A percentile compares a stretch with the other conserved stretches of the same genome.
Conservation (phyloP, 768 basidiomycete species). For the Suillus luteus region DNA sequence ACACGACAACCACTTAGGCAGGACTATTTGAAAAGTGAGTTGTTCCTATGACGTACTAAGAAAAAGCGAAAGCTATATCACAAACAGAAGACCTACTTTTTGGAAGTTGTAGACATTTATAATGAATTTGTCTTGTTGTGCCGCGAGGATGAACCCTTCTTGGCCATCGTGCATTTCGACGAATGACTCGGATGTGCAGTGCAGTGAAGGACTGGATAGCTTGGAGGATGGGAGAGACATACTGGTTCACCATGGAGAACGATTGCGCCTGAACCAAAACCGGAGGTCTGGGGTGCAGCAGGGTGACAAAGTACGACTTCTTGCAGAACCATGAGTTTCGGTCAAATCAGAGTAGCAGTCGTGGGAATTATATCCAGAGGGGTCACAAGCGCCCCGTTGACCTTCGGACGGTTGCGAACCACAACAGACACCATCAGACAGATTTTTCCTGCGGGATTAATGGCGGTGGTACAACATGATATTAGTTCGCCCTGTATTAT, state of each 20-base stretch:
- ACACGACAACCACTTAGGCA: conserved; percentile 88
- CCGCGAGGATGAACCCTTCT: conserved; percentile 79
- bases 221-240: conserved; percentile 83
- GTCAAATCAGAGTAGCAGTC: not conserved
- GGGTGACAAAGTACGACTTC: conserved; percentile 71
- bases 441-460: no score
- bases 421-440: no score
- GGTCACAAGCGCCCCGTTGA: no score
- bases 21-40: conserved; percentile 72
- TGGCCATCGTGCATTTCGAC: conserved; percentile 67
- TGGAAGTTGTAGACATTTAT: conserved; percentile 92
- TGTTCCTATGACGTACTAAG: conserved; percentile 66
- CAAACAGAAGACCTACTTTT: conserved; percentile 55
- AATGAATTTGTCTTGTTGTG: conserved; percentile 86
- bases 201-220: conserved; percentile 65
- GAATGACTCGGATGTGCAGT: conserved; percentile 55
- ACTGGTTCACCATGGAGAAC: conserved; percentile 78
- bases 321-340: conserved; percentile 64
- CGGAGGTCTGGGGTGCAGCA: conserved; percentile 46
- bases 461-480: not conserved
- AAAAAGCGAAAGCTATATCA: not conserved
- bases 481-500: not conserved
- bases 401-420: no score
- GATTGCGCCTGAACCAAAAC: conserved; percentile 56
- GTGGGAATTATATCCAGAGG: conserved; percentile 14